Evolutionary conservation across 2,329 filamentous ascomycete genomes (phyloP).

Genomic region (Sordariomycetes sp.): DNA sequence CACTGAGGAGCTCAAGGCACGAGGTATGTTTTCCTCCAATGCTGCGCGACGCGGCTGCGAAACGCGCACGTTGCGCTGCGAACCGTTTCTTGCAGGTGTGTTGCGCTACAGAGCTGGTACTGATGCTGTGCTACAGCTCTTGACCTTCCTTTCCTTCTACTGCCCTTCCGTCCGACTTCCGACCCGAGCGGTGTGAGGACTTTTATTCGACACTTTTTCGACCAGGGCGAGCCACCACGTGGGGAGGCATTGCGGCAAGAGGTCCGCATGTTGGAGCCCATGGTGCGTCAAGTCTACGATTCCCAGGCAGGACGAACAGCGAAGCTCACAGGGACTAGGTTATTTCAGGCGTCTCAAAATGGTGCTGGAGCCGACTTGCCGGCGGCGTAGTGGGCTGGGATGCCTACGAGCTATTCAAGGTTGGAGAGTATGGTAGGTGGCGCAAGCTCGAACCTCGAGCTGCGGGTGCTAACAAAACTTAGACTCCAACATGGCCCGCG

Average conservation of each 20-base stretch:
- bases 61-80: too few relatives aligned
- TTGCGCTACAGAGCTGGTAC: constrained; percentile 7
- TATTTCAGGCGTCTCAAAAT: constrained; percentile 88
- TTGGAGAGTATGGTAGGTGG: constrained; percentile 81
- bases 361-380: constrained; percentile 92
- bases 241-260: constrained; percentile 74
- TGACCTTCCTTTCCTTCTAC: constrained; percentile 82
- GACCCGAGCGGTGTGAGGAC: constrained; percentile 87
- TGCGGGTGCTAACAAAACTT: constrained; percentile 12
- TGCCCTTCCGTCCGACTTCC: constrained; percentile 89
- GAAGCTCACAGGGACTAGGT: constrained; percentile 44
- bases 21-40: constrained; percentile 58
- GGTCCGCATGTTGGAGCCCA: constrained; percentile 83
- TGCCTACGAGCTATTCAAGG: constrained; percentile 89
- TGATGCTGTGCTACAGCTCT: constrained; percentile 49
- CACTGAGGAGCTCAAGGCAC: constrained; percentile 83
- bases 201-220: constrained; percentile 90
- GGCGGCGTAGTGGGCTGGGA: constrained; percentile 95
- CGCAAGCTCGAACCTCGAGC: constrained; percentile 6
- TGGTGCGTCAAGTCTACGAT: constrained; percentile 49
- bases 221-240: constrained; percentile 50
- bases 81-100: not conserved
- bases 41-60: too few relatives aligned
- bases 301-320: not conserved
- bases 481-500: constrained; percentile 87